phyloP scores from a whole-genome alignment of 2,329 filamentous ascomycete genomes.

The Aspergillus sojae region DNA sequence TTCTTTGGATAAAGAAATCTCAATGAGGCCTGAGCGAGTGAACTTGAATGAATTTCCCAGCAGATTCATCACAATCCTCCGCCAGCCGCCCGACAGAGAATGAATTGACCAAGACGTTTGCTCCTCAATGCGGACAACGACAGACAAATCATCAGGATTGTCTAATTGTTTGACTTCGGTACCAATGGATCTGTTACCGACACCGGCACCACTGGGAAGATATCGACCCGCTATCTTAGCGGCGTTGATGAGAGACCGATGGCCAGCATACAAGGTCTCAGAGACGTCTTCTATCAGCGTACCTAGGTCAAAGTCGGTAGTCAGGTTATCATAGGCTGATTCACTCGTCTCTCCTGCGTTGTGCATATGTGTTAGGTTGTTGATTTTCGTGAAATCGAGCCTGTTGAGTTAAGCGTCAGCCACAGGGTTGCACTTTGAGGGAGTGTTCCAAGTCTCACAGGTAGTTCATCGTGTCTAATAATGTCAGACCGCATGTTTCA shows the following conservation, averaged over 20 bases:
- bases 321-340: slow-evolving; percentile 25
- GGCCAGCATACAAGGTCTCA: slow-evolving; percentile 31
- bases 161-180: background rate
- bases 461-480: slow-evolving; percentile 53
- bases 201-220: slow-evolving; percentile 13
- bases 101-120: slow-evolving; percentile 32
- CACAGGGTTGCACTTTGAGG: rapidly evolving
- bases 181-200: slow-evolving; percentile 7
- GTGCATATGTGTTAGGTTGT: slow-evolving; percentile 27
- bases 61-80: slow-evolving; percentile 42
- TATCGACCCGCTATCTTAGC: slow-evolving; percentile 17
- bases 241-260: slow-evolving; percentile 17
- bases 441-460: slow-evolving; percentile 22
- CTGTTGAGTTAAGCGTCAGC: slow-evolving; percentile 18
- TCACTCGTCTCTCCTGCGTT: slow-evolving; percentile 8
- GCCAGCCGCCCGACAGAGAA: slow-evolving; percentile 33
- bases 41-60: slow-evolving; percentile 43
- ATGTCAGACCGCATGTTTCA: slow-evolving; percentile 53
- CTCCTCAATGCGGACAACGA: slow-evolving; percentile 34
- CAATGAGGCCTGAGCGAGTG: slow-evolving; percentile 36
- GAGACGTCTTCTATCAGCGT: slow-evolving; percentile 34
- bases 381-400: slow-evolving; percentile 42
- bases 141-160: slow-evolving; percentile 22
- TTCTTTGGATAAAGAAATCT: slow-evolving; percentile 28
- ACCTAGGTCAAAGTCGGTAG: slow-evolving; percentile 36